Evolutionary conservation across 1,284 basidiomycete species (phyloP).

Genomic region (Boletellus deceptivus): DNA sequence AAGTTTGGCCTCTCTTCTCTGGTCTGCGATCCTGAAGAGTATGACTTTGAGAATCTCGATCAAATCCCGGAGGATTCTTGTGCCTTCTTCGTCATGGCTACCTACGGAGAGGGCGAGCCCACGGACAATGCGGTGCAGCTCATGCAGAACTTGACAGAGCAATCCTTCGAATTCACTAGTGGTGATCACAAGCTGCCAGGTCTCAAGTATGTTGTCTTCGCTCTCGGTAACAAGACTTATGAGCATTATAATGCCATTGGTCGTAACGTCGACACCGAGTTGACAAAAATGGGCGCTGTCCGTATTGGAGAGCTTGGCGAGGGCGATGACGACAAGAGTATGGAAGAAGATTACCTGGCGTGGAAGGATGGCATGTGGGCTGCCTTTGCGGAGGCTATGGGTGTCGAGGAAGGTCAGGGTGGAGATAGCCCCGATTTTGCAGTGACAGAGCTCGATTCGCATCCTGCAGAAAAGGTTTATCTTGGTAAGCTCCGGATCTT

Average conservation of each 20-base stretch:
- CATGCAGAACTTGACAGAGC: conserved; percentile 88
- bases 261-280: conserved; percentile 72
- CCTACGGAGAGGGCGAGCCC: conserved; percentile 98
- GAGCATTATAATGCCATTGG: conserved; percentile 94
- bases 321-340: conserved; percentile 98
- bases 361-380: conserved; percentile 99
- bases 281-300: conserved; percentile 79
- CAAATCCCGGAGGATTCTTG: conserved; percentile 83
- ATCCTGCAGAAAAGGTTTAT: conserved; percentile 84
- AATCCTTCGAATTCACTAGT: conserved; percentile 82
- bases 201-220: conserved; percentile 94
- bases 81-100: conserved; percentile 94
- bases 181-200: conserved; percentile 78
- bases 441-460: conserved; percentile 78
- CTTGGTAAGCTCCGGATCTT: conserved; percentile 56
- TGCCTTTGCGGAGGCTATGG: conserved; percentile 76
- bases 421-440: conserved; percentile 95
- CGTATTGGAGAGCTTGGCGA: conserved; percentile 92
- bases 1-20: conserved; percentile 92
- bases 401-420: conserved; percentile 93
- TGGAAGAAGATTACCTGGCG: conserved; percentile 99
- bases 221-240: conserved; percentile 94
- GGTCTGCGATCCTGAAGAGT: conserved; percentile 95
- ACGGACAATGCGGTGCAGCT: conserved; percentile 98
- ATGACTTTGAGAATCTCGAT: conserved; percentile 96